These are phyloP conservation scores for Discostella stelligeroides DNA, from an alignment of 108 stramenopile species.

Conservation along the genomic window DNA sequence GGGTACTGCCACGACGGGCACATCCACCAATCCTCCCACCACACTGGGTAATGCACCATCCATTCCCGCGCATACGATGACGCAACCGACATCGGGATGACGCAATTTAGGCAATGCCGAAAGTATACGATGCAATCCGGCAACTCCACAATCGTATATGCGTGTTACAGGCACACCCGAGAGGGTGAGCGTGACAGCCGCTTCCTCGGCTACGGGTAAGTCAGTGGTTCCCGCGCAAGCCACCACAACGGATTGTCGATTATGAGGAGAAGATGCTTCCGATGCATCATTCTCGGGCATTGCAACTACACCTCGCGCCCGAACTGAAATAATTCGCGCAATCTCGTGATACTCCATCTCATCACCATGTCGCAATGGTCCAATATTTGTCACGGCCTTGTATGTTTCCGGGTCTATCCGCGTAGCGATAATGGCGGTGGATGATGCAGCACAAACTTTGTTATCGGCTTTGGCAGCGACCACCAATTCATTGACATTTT, in stretches of 20 bases:
- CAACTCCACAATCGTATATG: constrained; percentile 94
- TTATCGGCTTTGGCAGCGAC: constrained; percentile 24
- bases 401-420: constrained; percentile 42
- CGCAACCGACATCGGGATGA: constrained; percentile 70
- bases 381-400: constrained; percentile 27
- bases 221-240: constrained; percentile 94
- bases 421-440: constrained; percentile 76
- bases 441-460: constrained; percentile 1
- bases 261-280: not conserved
- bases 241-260: constrained; percentile 61
- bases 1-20: constrained; percentile 94
- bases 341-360: constrained; percentile 64
- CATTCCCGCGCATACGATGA: constrained; percentile 95
- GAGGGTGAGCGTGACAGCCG: constrained; percentile 74
- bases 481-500: constrained; percentile 60
- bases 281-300: not conserved
- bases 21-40: constrained; percentile 90
- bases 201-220: constrained; percentile 91
- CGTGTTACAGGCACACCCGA: constrained; percentile 69
- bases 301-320: constrained; percentile 34
- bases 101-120: constrained; percentile 70
- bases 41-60: constrained; percentile 96
- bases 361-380: constrained; percentile 59
- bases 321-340: constrained; percentile 73
- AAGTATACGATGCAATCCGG: constrained; percentile 93